Percentiles rank a stretch among this genome's conserved stretches.
phyloP scores from a whole-genome alignment of 352 stramenopile species.

The Phytopythium ostracodes region DNA sequence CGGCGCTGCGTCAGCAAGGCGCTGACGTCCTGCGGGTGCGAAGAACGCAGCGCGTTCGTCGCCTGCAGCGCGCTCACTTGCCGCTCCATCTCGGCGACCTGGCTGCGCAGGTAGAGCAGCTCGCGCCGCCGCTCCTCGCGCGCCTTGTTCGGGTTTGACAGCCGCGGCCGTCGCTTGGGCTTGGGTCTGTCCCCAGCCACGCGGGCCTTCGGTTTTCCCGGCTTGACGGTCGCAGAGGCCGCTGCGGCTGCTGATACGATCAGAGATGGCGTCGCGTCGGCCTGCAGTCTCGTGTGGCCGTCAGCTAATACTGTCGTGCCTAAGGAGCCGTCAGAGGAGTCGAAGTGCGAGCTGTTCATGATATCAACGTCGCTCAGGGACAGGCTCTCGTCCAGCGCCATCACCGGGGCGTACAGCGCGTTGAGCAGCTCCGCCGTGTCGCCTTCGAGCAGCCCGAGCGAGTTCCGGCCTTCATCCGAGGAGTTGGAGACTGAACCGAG shows the following conservation, averaged over 20 bases:
- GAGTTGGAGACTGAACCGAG: neutral
- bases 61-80: constrained; percentile 4
- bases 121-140: constrained; percentile 5
- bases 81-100: constrained; percentile 4
- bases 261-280: neutral
- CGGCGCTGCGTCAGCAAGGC: neutral
- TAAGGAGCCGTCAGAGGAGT: neutral
- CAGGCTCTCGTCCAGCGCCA: constrained; percentile 24
- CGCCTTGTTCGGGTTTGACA: constrained; percentile 7
- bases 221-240: neutral
- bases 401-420: constrained; percentile 16
- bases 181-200: neutral
- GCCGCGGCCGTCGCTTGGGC: neutral
- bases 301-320: too few relatives aligned
- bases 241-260: neutral
- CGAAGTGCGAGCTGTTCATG: neutral
- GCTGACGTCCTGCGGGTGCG: neutral
- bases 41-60: neutral
- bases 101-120: neutral
- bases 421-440: constrained; percentile 19
- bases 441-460: constrained; percentile 9
- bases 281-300: neutral
- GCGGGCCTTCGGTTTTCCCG: neutral
- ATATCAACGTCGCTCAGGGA: neutral
- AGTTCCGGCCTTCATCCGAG: neutral